Conservation (phyloP, 192 early-diverging fungal species). For the Backusella australiensis region DNA sequence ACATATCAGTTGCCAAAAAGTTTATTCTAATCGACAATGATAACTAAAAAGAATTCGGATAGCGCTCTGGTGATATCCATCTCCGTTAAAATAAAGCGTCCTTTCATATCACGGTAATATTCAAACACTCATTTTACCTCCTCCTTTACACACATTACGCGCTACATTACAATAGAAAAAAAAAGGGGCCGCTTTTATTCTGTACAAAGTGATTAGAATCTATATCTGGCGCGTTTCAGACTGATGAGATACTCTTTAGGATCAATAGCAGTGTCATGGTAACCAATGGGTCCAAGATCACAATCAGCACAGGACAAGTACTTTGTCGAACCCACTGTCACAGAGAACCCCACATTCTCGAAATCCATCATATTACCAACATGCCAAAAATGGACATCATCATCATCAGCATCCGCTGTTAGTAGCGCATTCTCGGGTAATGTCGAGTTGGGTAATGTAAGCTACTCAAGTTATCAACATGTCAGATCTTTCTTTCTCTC, state of each 20-base stretch:
- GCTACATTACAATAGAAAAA: too few relatives aligned
- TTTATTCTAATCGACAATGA: too few relatives aligned
- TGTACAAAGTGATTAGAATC: constrained; percentile 6
- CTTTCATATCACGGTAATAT: too few relatives aligned
- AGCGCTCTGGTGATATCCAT: too few relatives aligned
- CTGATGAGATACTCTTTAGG: constrained; percentile 61
- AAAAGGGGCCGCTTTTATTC: too few relatives aligned
- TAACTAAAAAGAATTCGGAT: too few relatives aligned
- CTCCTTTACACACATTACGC: too few relatives aligned
- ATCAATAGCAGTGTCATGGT: constrained; percentile 50
- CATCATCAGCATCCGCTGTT: constrained; percentile 15
- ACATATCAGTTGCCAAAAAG: too few relatives aligned
- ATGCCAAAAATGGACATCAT: constrained; percentile 49
- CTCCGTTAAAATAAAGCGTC: too few relatives aligned
- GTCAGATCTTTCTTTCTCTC: background rate
- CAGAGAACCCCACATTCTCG: constrained; percentile 76
- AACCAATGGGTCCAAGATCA: constrained; percentile 70
- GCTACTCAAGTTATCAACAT: constrained; percentile 2
- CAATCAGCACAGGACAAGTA: constrained; percentile 77
- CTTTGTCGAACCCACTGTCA: constrained; percentile 50
- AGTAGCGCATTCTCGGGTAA: constrained; percentile 4
- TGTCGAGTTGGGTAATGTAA: constrained; percentile 15
- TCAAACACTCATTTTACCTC: too few relatives aligned
- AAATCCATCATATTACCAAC: constrained; percentile 69
- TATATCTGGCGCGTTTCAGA: constrained; percentile 58